Conservation (phyloP, 306 rosid species). For the Inga leiocalycina region DNA sequence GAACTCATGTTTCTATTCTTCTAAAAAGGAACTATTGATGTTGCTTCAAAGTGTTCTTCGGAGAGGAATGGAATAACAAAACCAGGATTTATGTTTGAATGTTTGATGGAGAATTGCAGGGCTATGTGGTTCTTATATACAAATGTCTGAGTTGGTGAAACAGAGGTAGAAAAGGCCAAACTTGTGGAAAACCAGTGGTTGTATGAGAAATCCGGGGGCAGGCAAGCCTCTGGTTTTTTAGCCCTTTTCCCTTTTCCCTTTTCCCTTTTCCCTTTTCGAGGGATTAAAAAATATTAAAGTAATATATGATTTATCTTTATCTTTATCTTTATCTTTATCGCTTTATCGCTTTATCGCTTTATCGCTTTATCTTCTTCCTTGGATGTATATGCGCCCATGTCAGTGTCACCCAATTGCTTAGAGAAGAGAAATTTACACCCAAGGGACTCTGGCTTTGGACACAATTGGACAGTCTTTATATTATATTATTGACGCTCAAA, state of each 20-base stretch:
- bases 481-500: not conserved
- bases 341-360: not conserved
- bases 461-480: not conserved
- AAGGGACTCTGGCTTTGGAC: not conserved
- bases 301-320: not conserved
- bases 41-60: not conserved
- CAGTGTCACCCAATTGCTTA: not conserved
- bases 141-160: not conserved
- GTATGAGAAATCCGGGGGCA: not conserved
- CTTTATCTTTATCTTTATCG: too few relatives aligned
- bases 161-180: not conserved
- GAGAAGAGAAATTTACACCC: not conserved
- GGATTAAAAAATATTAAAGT: not conserved
- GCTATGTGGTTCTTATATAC: constrained; percentile 2
- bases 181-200: constrained; percentile 22
- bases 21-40: not conserved
- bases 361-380: not conserved
- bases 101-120: not conserved
- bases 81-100: not conserved
- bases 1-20: constrained; percentile 32
- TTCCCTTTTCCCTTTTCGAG: not conserved
- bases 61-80: not conserved
- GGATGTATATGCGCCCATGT: not conserved
- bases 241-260: not conserved
- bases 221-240: not conserved